phyloP scores from a whole-genome alignment of 108 stramenopile species.

The Stephanodiscus triporus region DNA sequence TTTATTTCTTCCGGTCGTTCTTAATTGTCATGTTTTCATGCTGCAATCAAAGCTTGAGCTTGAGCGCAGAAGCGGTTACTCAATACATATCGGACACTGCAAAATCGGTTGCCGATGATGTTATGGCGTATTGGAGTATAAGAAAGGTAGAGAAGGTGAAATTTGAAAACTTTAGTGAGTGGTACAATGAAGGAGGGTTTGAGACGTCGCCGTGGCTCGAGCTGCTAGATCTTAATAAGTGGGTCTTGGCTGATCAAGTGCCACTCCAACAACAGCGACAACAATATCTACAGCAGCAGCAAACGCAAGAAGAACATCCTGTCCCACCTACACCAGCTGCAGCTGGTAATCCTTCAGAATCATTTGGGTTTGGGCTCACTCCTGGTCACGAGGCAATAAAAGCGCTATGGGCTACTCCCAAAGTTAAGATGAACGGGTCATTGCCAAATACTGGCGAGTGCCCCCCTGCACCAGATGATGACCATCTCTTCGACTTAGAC shows the following conservation, averaged over 20 bases:
- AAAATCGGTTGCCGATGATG: constrained; percentile 78
- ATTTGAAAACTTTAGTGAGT: constrained; percentile 91
- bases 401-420: constrained; percentile 39
- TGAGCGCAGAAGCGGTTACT: constrained; percentile 69
- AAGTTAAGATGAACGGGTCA: constrained; percentile 4
- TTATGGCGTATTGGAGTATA: constrained; percentile 78
- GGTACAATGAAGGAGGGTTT: constrained; percentile 96
- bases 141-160: constrained; percentile 71
- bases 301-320: constrained; percentile 3
- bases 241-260: constrained; percentile 74
- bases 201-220: constrained; percentile 95
- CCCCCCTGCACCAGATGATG: constrained; percentile 34
- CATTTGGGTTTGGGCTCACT: constrained; percentile 17
- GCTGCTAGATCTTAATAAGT: constrained; percentile 93
- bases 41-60: constrained; percentile 82
- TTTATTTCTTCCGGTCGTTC: constrained; percentile 81
- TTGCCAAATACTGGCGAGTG: constrained; percentile 14
- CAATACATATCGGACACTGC: constrained; percentile 82
- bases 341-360: constrained; percentile 4
- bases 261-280: background rate
- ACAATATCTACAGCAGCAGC: background rate
- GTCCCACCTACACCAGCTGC: constrained; percentile 15
- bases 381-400: constrained; percentile 28
- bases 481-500: constrained; percentile 37
- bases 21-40: constrained; percentile 89